These are phyloP conservation scores for Chimonanthus praecox DNA, from an alignment of 164 flowering plant genomes.

Conservation along the genomic window DNA sequence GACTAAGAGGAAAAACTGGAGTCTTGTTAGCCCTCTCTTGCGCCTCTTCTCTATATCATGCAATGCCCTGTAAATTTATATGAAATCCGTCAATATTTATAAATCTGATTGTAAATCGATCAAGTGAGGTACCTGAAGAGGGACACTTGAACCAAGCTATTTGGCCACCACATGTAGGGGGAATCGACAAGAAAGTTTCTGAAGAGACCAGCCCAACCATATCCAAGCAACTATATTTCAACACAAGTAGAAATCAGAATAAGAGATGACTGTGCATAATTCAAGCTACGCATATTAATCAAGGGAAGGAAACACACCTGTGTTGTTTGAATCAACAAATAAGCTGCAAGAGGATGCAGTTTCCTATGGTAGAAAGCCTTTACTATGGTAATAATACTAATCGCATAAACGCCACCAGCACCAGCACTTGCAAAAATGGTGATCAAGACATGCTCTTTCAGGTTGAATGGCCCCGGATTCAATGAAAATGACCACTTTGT, in stretches of 20 bases:
- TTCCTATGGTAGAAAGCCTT: slow-evolving; percentile 6
- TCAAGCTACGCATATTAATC: too few relatives aligned
- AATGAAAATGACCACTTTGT: too few relatives aligned
- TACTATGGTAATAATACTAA: slow-evolving; percentile 1
- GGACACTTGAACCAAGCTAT: slow-evolving; percentile 13
- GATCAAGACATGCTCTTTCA: too few relatives aligned
- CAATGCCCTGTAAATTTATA: slow-evolving; percentile 33
- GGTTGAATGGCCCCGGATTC: too few relatives aligned
- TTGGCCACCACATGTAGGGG: slow-evolving; percentile 17
- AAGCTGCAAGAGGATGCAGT: background rate
- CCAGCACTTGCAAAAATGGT: background rate
- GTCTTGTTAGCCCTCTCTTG: slow-evolving; percentile 46
- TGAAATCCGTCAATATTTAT: background rate
- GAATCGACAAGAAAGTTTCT: slow-evolving; percentile 10
- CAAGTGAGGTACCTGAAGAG: slow-evolving; percentile 5
- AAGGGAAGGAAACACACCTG: slow-evolving; percentile 4
- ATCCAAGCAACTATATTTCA: slow-evolving; percentile 10
- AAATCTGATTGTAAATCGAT: background rate
- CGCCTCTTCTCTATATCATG: slow-evolving; percentile 44
- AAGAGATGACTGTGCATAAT: too few relatives aligned
- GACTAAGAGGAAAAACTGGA: slow-evolving; percentile 53
- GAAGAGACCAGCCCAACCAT: slow-evolving; percentile 17
- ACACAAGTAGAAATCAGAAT: too few relatives aligned
- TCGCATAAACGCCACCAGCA: slow-evolving; percentile 1
- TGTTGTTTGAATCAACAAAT: slow-evolving; percentile 1